Base-by-base conservation (phyloP, 805 yeast species). In the Suhomyces vadensis region DNA sequence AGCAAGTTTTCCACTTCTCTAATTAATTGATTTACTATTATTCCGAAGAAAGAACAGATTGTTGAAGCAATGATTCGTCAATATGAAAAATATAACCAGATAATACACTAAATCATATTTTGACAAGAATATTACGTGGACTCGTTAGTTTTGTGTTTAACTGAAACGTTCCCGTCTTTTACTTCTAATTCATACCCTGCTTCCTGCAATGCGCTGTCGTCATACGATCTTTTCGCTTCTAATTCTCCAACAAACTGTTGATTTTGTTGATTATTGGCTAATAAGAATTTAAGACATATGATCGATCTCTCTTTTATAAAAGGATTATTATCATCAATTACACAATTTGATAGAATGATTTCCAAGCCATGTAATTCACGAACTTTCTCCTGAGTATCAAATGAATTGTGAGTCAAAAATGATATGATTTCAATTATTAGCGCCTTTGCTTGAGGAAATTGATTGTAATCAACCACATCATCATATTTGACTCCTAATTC, bases 251-350 rank as follows among this genome's bases (percentile, higher is more conserved):
- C 90, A 59, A 90, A 81, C 1, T 75, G 71, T 63, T 92, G 97
- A 60, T 92, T 94, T 37, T 69, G 72, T 3, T 52, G 56, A 54
- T 94, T 94, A 7, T 77, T 72, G 19, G 78, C 77, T 11, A 92
- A 64, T 24, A 90, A 63, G 48, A 82, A 83, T 55, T 83, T 79
- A 22, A 94, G 60, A 56, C 97, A 88, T 5, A 92, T 65, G 25
- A 94, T 86, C 1, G 95, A 77, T 47, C 92, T 69, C 57, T 92
- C 99, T 51, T 88, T 85, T 44, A 87, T 83, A 54, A 76, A 92
- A 0, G 97, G 98, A 60, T 94, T 95, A 58, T 87, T 81, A 36
- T 82, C 83, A 61, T 92, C 98, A 41, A 94, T 82, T 31, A 85
- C 79, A 66, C 97, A 91, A 50, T 83, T 85, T 6, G 91, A 85